Evolutionary conservation across 108 stramenopile genomes (phyloP), one percentile per base, ranked within the genome.

Genomic region (Aurantiochytrium sp.): DNA sequence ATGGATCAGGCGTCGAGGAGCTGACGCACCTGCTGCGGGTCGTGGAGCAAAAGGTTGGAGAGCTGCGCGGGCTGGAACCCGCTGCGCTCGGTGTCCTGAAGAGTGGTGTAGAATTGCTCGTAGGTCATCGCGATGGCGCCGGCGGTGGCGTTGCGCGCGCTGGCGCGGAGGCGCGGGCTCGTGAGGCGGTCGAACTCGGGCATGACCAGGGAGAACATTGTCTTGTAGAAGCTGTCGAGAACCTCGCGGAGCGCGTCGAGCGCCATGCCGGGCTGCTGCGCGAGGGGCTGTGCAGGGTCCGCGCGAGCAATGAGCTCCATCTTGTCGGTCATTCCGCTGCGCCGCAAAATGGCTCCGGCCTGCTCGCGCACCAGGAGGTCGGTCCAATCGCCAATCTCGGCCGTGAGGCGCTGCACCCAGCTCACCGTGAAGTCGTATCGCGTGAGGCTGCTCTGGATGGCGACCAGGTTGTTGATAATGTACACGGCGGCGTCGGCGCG

Each of bases 311-410:
- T 48, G 19, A 81, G 39, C 24, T 81, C 73, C 73, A 81, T 27
- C 45, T 81, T 81, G 39, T 81, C 4, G 12, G 42, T 24, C 45
- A 81, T 48, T 6, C 73, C 73, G 39, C 73, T 81, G n/a, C 73
- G 73, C 12, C 73, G 73, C 73, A 81, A 2, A 81, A 81, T 81
- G 39, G 73, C 39, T 22, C 32, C 73, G 10, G 73, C 39, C 45
- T 81, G 73, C 45, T 81, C 73, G 10, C 45, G 12, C n/a, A 81
- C 73, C 42, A 81, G 45, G 10, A 81, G 45, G 73, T 81, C 73
- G n/a, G 73, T 81, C 73, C 73, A 81, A 48, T 81, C 73, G 6
- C 73, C 73, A 81, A 81, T 81, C 24, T 81, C 73, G n/a, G 73
- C 45, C 6, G 73, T 81, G 42, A 81, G 73, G 8, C 45, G 73